Evolutionary conservation across 1,284 basidiomycete species (phyloP), one percentile per base, ranked within the genome.

Genomic region (Moesziomyces globuligerus): DNA sequence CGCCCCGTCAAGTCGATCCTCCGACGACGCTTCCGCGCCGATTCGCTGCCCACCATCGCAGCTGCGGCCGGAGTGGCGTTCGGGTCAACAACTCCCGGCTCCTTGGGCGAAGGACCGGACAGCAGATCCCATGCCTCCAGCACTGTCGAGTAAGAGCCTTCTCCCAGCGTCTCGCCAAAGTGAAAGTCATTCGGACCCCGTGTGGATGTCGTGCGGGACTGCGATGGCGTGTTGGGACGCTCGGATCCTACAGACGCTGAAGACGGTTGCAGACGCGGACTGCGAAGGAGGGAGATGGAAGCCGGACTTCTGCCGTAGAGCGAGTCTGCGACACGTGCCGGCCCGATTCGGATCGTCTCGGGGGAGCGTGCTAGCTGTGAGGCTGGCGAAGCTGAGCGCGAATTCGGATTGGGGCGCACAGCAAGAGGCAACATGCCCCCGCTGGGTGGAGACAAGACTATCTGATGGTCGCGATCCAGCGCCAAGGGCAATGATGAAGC

Each of bases 61-160:
- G 61, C 56, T 11, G 67, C 56, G 8, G 72, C 75, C 3, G 70
- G 69, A 7, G 46, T 66, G 4, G 64, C 60, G 17, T 58, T 60
- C 11, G 53, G 55, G 41, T 72, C 68, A 28, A 59, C 51, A 2
- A 58, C 58, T 5, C 64, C 55, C 0, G 52, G 47, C 39, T 62
- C 51, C 40, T 72, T 72, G n/a, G 69, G 61, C 8, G 45, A 34
- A 0, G 64, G 72, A 0, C 67, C 67, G 0, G 62, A 64, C 2
- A 70, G 52, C 11, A 81, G 57, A 44, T 82, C 80, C 79, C 79
- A 82, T 1, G 80, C 80, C 28, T 79, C 73, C 26, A 82, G 45
- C 26, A 82, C 80, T 2, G 80, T 81, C 29, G 79, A 81, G 46
- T 81, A 82, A 0, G 79, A 81, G 11, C 80, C 80, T 34, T 82